Evolutionary conservation across 345 rosid genomes (phyloP).

Genomic region (Erodium maritimum): DNA sequence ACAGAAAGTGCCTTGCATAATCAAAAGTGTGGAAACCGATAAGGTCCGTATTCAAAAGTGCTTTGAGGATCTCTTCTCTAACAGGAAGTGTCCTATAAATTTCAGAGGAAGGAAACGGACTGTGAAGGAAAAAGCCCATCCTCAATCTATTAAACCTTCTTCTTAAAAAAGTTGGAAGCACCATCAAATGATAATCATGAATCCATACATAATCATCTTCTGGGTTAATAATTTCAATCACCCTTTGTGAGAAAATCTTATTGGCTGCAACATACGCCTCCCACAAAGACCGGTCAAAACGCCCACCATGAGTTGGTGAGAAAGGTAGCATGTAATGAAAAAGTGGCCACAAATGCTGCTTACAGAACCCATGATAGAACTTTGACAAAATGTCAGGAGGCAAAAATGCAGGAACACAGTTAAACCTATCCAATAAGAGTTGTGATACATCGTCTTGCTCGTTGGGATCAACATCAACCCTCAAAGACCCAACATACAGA

Average conservation of each 20-base stretch:
- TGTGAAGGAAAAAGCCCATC: constrained; percentile 70
- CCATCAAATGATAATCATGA: constrained; percentile 80
- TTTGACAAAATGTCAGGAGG: constrained; percentile 49
- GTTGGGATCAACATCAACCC: constrained; percentile 36
- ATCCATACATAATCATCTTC: constrained; percentile 75
- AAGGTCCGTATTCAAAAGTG: constrained; percentile 58
- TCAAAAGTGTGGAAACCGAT: constrained; percentile 83
- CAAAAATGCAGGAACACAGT: constrained; percentile 65
- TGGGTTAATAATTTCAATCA: constrained; percentile 62
- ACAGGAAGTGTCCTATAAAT: constrained; percentile 68
- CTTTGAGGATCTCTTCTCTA: constrained; percentile 64
- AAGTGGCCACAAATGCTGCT: constrained; percentile 76
- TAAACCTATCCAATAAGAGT: constrained; percentile 57
- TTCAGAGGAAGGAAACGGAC: constrained; percentile 74
- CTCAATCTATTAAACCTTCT: constrained; percentile 52
- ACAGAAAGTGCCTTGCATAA: constrained; percentile 86
- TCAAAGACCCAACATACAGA: constrained; percentile 53
- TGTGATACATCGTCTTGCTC: constrained; percentile 71
- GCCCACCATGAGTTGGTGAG: constrained; percentile 51
- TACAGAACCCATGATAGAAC: constrained; percentile 68
- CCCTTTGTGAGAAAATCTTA: constrained; percentile 59
- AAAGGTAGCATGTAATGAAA: constrained; percentile 74
- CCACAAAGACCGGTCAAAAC: constrained; percentile 65
- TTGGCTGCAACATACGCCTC: constrained; percentile 71
- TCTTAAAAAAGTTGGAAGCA: constrained; percentile 63